Conservation (phyloP, 352 stramenopile species). For the Elongisporangium anandrum region DNA sequence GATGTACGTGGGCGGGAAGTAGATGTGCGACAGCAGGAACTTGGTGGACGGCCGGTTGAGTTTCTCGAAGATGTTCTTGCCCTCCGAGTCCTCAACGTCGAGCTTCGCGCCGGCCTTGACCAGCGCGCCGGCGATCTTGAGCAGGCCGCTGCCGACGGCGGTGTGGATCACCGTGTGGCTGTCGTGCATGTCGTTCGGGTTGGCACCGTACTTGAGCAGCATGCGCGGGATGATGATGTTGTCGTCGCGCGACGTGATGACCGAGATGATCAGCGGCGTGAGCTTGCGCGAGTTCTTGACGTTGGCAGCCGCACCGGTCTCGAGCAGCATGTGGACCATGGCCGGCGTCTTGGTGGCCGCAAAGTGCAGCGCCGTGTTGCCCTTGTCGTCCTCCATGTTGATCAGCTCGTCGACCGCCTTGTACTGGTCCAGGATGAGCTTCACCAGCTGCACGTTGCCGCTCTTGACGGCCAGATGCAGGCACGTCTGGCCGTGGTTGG, state of each 20-base stretch:
- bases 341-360: constrained; percentile 79
- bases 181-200: constrained; percentile 88
- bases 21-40: constrained; percentile 76
- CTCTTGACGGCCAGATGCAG: constrained; percentile 82
- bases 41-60: constrained; percentile 65
- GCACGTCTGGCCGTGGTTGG: constrained; percentile 82
- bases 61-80: constrained; percentile 85
- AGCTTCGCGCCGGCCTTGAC: constrained; percentile 83
- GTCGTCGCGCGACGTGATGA: constrained; percentile 84
- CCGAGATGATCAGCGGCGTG: constrained; percentile 81
- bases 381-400: constrained; percentile 85
- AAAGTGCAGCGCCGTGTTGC: constrained; percentile 85
- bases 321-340: constrained; percentile 80
- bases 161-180: constrained; percentile 86
- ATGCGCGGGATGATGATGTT: constrained; percentile 82
- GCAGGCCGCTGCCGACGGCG: constrained; percentile 47
- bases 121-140: constrained; percentile 77
- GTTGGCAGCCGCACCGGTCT: constrained; percentile 74
- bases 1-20: constrained; percentile 86
- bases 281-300: constrained; percentile 86
- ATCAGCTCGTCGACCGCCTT: constrained; percentile 75
- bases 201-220: constrained; percentile 84
- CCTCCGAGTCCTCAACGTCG: constrained; percentile 82
- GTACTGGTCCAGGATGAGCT: constrained; percentile 81
- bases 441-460: constrained; percentile 75